These are phyloP conservation scores for Aaosphaeria arxii DNA, from an alignment of 2,329 filamentous ascomycete genomes.

Conservation along the genomic window DNA sequence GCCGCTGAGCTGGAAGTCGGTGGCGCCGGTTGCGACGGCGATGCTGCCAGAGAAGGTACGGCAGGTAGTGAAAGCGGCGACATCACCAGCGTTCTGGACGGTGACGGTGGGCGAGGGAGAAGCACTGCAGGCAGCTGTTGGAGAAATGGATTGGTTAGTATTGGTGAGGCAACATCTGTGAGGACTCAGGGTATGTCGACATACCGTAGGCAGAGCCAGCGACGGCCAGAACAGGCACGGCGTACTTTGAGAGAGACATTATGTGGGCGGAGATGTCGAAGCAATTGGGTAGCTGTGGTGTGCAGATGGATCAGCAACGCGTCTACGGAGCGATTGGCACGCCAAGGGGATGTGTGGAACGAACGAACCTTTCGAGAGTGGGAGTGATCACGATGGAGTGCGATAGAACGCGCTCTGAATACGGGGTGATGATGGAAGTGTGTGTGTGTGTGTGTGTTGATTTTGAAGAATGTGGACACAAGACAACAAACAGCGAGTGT, in stretches of 20 bases:
- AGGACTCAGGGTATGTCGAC: slow-evolving; percentile 11
- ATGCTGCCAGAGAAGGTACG: slow-evolving; percentile 67
- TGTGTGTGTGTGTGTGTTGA: too few relatives aligned
- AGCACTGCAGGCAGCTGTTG: slow-evolving; percentile 36
- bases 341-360: too few relatives aligned
- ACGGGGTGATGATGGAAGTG: too few relatives aligned
- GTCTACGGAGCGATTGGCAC: slow-evolving; percentile 1
- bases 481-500: too few relatives aligned
- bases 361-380: too few relatives aligned
- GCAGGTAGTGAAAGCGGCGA: slow-evolving; percentile 61
- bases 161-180: neutral
- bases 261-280: slow-evolving; percentile 12
- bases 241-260: slow-evolving; percentile 56
- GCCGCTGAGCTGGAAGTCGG: slow-evolving; percentile 60
- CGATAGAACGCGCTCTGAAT: too few relatives aligned
- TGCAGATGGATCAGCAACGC: slow-evolving; percentile 18
- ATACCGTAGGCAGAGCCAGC: slow-evolving; percentile 52
- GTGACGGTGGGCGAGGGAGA: slow-evolving; percentile 51
- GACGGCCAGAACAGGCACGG: slow-evolving; percentile 55
- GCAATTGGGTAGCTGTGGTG: slow-evolving; percentile 18
- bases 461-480: too few relatives aligned
- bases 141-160: slow-evolving; percentile 10
- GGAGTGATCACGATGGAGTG: too few relatives aligned
- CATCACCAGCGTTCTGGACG: slow-evolving; percentile 61
- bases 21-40: slow-evolving; percentile 57